Base-by-base conservation (phyloP, 768 basidiomycete species). In the Crucibulum laeve region DNA sequence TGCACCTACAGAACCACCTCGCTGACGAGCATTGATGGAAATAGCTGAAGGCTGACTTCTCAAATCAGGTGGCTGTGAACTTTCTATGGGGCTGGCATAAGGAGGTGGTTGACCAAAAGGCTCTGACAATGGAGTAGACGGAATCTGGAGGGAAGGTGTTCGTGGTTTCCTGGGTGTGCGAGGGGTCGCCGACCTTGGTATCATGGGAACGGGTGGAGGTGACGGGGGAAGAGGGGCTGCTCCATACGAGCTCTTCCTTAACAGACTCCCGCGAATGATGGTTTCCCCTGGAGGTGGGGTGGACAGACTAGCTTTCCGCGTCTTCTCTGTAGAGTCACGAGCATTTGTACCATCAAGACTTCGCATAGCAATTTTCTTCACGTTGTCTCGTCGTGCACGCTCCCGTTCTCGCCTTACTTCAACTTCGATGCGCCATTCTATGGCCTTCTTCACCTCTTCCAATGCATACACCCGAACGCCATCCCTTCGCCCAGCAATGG, bases 391-490 rank as follows among this genome's bases (percentile, higher is more conserved):
- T 40, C 82, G 76, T n/a, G 68, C 67, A 25, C 82, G 79, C 37
- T 91, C 88, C 25, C 78, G 74, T 59, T 91, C 88, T 45, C 87
- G 70, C 30, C 80, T 77, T 44, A 84, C 62, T 60, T 91, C 90
- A 19, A 82, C 74, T 5, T 92, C 90, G 49, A 91, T 80, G 14
- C 90, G 76, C 89, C 88, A 91, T 61, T 92, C 90, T 4, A 92
- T 82, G 2, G 83, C 85, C 56, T 83, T 87, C 61, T 82, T 87
- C 10, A 92, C 78, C 54, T 92, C 90, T 46, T 91, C 89, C 13
- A 92, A 69, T 14, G 90, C 90, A 60, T 92, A 92, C 14, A 92
- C 90, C 25, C 90, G 77, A 34, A 92, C 89, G 3, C 90, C 89
- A 49, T 91, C 88, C 52, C 90, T 69, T 48, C 90, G 70, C 6